These are phyloP conservation scores for Hortiboletus rubellus DNA, from an alignment of 1,284 basidiomycete genomes.

Conservation along the genomic window DNA sequence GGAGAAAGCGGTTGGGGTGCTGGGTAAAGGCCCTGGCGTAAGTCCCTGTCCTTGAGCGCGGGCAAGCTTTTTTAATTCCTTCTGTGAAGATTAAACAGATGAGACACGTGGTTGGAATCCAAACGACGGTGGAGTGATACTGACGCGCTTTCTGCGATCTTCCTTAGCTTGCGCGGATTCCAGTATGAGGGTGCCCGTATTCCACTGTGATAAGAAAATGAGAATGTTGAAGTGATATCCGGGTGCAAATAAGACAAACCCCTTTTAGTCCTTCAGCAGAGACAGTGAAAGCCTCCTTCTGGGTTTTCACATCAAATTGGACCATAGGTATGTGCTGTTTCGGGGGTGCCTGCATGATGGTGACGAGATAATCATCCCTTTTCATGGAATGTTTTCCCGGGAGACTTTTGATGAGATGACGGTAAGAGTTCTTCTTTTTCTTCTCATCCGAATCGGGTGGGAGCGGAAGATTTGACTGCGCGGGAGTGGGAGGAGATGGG, in stretches of 20 bases:
- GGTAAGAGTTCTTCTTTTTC: slow-evolving; percentile 77
- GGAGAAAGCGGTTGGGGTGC: slow-evolving; percentile 27
- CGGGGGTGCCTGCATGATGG: slow-evolving; percentile 64
- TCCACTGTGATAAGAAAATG: slow-evolving; percentile 56
- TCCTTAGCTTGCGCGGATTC: slow-evolving; percentile 76
- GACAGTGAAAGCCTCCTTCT: slow-evolving; percentile 70
- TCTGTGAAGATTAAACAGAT: slow-evolving; percentile 41
- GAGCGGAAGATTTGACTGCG: slow-evolving; percentile 43
- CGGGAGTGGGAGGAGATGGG: slow-evolving; percentile 30
- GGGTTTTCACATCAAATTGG: slow-evolving; percentile 66
- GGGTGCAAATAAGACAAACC: slow-evolving; percentile 47
- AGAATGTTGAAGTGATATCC: slow-evolving; percentile 14
- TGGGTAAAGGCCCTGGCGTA: slow-evolving; percentile 26
- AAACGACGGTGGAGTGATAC: slow-evolving; percentile 31
- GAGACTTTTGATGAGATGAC: slow-evolving; percentile 72
- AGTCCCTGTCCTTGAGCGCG: slow-evolving; percentile 55
- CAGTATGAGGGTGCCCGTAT: slow-evolving; percentile 57
- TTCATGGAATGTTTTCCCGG: slow-evolving; percentile 82
- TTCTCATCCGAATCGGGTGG: slow-evolving; percentile 56
- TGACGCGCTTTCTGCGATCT: slow-evolving; percentile 73
- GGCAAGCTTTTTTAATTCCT: slow-evolving; percentile 69
- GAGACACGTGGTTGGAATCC: slow-evolving; percentile 16
- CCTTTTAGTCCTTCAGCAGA: slow-evolving; percentile 73
- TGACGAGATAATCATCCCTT: slow-evolving; percentile 72
- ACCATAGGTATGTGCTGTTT: slow-evolving; percentile 67